Base-by-base conservation (phyloP, 805 yeast genomes). In the Starmerella roubikii region DNA sequence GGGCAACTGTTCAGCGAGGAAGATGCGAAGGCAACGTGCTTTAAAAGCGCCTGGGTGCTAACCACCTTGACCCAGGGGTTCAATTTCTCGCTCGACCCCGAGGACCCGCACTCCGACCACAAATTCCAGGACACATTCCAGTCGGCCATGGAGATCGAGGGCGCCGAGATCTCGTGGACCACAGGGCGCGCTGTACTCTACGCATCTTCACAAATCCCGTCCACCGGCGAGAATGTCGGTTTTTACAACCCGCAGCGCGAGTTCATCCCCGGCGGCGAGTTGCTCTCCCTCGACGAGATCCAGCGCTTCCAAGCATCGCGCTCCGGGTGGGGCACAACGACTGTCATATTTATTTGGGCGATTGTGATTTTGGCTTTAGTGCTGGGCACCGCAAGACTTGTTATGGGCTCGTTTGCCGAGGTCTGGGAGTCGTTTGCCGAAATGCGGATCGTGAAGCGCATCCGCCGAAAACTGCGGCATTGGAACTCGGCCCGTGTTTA, bases 151-250 rank as follows among this genome's bases (percentile, higher is more conserved):
- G 68, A 76, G 15, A 73, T 91, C 24, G 70, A 82, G 42, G 95
- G 93, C 2, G 72, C 75, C 4, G 98, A 91, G 49, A 63, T 91
- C 15, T 80, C 95, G 0, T 91, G 99, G 99, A 88, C 97, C 0
- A 56, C 91, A 26, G 99, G 98, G 4, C 78, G 80, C 52, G 84
- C 86, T 21, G 55, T 91, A 3, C 57, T 88, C 11, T 82, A 76
- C 56, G 95, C 94, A 0, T 75, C 93, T 0, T 72, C 86, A 13
- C 76, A 74, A 46, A 66, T 82, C 6, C 56, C 53, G 28, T 15
- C 31, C 20, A 12, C 4, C 13, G 10, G 10, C 4, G 20, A 29
- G 11, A 29, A 23, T 12, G 58, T 54, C 3, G 59, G 59, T 9
- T 42, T 40, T 37, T 23, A 34, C 4, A 36, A 34, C 12, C 46